phyloP scores from a whole-genome alignment of 1,139 yeast species.

The Yarrowia galli region DNA sequence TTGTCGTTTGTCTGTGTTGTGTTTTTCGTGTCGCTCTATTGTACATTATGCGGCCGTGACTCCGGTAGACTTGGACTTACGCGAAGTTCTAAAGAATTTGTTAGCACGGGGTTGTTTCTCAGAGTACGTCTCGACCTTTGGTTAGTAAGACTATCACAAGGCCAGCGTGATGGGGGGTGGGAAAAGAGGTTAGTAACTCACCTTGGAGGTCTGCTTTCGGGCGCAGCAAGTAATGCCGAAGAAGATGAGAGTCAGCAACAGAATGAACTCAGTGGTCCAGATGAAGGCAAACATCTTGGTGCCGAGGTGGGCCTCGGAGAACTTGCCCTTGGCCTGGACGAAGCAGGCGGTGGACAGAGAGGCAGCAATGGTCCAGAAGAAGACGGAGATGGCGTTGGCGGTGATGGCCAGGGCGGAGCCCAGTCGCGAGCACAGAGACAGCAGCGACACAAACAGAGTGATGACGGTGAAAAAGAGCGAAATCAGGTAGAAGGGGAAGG shows the following conservation, averaged over 20 bases:
- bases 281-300: constrained; percentile 65
- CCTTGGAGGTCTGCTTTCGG: constrained; percentile 33
- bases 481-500: constrained; percentile 71
- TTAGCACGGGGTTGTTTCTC: constrained; percentile 33
- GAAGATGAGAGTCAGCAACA: constrained; percentile 52
- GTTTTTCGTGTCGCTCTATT: constrained; percentile 2
- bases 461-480: constrained; percentile 64
- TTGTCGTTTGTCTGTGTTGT: background rate
- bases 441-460: constrained; percentile 55
- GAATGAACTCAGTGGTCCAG: constrained; percentile 66
- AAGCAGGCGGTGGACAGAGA: constrained; percentile 68
- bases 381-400: constrained; percentile 55
- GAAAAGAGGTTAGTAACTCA: constrained; percentile 3
- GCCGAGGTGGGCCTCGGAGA: constrained; percentile 63
- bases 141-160: constrained; percentile 9
- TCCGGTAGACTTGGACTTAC: constrained; percentile 18
- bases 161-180: background rate
- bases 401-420: constrained; percentile 51
- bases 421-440: constrained; percentile 49
- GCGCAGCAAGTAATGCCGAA: constrained; percentile 49
- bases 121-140: constrained; percentile 20
- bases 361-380: constrained; percentile 67
- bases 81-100: constrained; percentile 37
- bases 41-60: constrained; percentile 36
- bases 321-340: constrained; percentile 66